These are phyloP conservation scores for Cucurbita ficifolia DNA, from an alignment of 306 rosid genomes.

Conservation along the genomic window DNA sequence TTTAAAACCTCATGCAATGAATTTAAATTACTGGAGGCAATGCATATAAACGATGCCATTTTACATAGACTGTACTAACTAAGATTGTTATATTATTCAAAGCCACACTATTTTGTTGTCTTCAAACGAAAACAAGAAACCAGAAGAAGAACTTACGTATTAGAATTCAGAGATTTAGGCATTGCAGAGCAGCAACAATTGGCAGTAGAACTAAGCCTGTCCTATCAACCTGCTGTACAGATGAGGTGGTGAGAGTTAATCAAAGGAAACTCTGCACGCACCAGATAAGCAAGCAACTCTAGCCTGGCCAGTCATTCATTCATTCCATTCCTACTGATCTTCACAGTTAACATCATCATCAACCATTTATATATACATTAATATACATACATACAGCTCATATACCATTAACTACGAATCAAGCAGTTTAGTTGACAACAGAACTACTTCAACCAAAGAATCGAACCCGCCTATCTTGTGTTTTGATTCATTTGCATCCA, in stretches of 20 bases:
- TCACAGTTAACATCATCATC: background rate
- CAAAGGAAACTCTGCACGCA: background rate
- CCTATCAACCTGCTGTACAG: background rate
- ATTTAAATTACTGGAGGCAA: background rate
- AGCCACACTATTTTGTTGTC: background rate
- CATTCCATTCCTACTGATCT: background rate
- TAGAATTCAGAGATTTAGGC: background rate
- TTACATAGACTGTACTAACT: background rate
- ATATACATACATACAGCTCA: conserved; percentile 1
- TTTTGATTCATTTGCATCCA: background rate
- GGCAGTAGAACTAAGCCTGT: background rate
- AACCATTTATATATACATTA: conserved; percentile 1
- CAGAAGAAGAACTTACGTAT: background rate
- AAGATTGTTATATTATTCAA: background rate
- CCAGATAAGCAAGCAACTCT: background rate
- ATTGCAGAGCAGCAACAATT: background rate
- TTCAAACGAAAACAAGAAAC: no score
- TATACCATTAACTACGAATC: background rate
- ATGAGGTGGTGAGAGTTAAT: background rate
- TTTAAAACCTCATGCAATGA: background rate
- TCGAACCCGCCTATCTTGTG: background rate
- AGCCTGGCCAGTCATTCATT: background rate
- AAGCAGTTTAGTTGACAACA: background rate
- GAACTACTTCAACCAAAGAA: background rate
- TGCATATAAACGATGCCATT: no score